phyloP scores from a whole-genome alignment of 2,329 filamentous ascomycete genomes.

The Cryphonectria parasitica region DNA sequence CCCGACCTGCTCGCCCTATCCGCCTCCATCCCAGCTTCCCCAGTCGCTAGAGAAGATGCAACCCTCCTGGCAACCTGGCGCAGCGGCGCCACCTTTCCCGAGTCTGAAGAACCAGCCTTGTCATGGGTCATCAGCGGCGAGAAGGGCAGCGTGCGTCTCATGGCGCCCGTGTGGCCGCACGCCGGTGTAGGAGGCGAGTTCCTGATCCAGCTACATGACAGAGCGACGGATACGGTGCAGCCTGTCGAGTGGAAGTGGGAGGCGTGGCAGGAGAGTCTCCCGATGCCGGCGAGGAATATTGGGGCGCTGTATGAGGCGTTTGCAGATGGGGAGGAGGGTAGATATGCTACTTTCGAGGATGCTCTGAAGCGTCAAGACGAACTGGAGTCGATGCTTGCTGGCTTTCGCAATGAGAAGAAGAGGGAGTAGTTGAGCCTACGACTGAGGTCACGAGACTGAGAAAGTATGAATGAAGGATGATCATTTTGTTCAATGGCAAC shows the following conservation, averaged over 20 bases:
- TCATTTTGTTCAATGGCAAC: neutral
- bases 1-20: slow-evolving; percentile 36
- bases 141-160: slow-evolving; percentile 49
- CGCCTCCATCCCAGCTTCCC: slow-evolving; percentile 38
- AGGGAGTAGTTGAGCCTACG: neutral
- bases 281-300: slow-evolving; percentile 51
- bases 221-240: slow-evolving; percentile 48
- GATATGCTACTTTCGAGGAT: slow-evolving; percentile 21
- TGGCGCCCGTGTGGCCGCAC: slow-evolving; percentile 34
- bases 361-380: slow-evolving; percentile 21
- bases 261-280: slow-evolving; percentile 51
- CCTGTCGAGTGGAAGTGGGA: slow-evolving; percentile 49
- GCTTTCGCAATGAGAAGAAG: neutral
- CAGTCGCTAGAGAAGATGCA: slow-evolving; percentile 38
- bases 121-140: slow-evolving; percentile 54
- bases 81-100: slow-evolving; percentile 49
- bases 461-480: too few species aligned
- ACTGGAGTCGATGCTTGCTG: slow-evolving; percentile 6
- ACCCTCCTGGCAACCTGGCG: slow-evolving; percentile 46
- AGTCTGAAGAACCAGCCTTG: slow-evolving; percentile 42
- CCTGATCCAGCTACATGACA: slow-evolving; percentile 55
- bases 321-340: slow-evolving; percentile 20
- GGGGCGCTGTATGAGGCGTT: slow-evolving; percentile 62
- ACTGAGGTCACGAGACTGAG: too few species aligned
- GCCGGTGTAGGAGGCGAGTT: slow-evolving; percentile 42